Percentiles rank a stretch among this genome's conserved stretches.
phyloP scores from a whole-genome alignment of 495 filamentous ascomycete genomes.

The Mytilinidion resinicola region DNA sequence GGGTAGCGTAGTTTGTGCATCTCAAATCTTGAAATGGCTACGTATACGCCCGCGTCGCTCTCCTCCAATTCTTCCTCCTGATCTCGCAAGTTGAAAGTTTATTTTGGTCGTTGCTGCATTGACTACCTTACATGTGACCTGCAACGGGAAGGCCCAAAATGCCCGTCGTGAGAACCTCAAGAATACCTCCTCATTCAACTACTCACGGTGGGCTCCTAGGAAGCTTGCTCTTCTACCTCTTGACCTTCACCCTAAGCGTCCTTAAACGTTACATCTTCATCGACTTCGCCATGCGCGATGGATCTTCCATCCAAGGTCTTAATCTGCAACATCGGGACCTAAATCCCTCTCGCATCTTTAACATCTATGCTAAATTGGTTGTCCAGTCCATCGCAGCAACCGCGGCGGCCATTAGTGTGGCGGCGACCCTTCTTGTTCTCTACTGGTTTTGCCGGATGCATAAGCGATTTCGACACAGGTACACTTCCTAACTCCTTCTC shows the following conservation, averaged over 20 bases:
- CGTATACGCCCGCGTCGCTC: too few relatives aligned
- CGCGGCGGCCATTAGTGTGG: conserved; percentile 47
- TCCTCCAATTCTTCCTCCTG: background rate
- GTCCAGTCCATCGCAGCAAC: conserved; percentile 30
- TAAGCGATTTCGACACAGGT: conserved; percentile 68
- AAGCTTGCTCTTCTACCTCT: background rate
- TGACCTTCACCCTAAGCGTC: background rate
- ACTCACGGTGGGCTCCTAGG: too few relatives aligned
- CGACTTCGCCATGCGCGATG: background rate
- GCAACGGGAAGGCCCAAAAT: background rate
- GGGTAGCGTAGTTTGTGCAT: background rate
- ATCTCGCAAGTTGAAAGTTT: background rate
- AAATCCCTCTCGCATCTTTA: conserved; percentile 16
- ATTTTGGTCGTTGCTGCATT: background rate
- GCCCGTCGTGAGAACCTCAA: background rate
- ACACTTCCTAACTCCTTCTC: conserved; percentile 29
- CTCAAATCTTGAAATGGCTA: background rate
- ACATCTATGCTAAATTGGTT: conserved; percentile 16
- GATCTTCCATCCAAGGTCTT: background rate
- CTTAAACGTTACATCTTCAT: background rate
- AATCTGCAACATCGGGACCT: background rate
- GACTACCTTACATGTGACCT: background rate
- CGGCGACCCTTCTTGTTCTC: conserved; percentile 45
- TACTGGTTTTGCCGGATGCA: conserved; percentile 74
- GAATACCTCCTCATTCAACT: too few relatives aligned